Evolutionary conservation across 2,329 filamentous ascomycete species (phyloP), one percentile per base, ranked within the genome.

Genomic region (Coniochaeta ligniaria): DNA sequence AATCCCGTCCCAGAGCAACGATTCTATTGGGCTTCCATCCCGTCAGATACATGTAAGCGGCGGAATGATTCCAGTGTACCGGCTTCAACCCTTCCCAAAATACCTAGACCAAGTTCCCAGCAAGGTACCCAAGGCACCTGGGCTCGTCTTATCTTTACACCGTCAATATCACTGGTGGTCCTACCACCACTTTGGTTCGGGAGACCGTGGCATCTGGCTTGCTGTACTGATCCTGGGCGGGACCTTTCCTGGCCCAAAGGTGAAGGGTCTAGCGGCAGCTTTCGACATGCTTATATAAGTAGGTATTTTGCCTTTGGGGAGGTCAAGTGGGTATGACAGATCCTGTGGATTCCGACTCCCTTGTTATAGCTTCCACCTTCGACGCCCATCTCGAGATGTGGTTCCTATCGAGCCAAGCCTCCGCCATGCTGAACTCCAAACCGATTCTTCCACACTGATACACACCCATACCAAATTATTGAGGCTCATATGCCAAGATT

Each of bases 141-240:
- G 59, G 1, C 61, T 65, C 17, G 45, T 45, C 28, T 62, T 62
- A 50, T 24, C 60, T 65, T 5, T 65, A 64, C 61, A 60, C 57
- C 4, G 59, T 63, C 57, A 65, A 65, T 57, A 64, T 65, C 57
- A 65, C 63, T 11, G 64, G 60, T 14, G 64, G 62, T 58, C 12
- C 58, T 5, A 31, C 57, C 2, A 35, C 31, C 22, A 20, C 45
- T 3, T 63, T 14, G 62, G 61, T 11, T 8, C 33, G 3, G 62
- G 59, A 1, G 62, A 62, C 0, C 59, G 60, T 1, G 62, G 62
- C 3, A 31, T 43, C 50, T 60, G 64, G 2, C 36, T 62, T 28
- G 59, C 61, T 12, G 59, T 60, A 8, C 58, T 61, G 12, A 65
- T 65, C 56, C 11, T 60, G 24, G 35, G 43, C 5, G 64, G 64